A percentile compares a stretch with the other conserved stretches of the same genome.
phyloP scores from a whole-genome alignment of 331 rosid genomes.

The Cucumis variabilis region DNA sequence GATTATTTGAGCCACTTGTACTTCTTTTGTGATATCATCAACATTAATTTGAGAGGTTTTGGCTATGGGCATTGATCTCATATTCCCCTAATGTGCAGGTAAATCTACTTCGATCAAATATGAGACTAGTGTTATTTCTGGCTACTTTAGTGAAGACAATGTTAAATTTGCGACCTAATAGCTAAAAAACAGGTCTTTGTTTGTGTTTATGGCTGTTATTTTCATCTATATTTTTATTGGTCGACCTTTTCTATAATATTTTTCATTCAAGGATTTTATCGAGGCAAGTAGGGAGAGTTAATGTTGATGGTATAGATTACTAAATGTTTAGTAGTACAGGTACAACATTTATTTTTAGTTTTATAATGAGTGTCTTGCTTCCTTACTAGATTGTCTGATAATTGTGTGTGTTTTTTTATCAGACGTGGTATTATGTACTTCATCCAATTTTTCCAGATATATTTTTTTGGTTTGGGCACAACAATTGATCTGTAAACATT shows the following conservation, averaged over 20 bases:
- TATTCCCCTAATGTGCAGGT: slow-evolving; percentile 40
- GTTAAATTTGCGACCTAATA: slow-evolving; percentile 64
- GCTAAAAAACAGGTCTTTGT: slow-evolving; percentile 59
- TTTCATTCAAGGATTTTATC: slow-evolving; percentile 56
- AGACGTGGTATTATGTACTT: not conserved
- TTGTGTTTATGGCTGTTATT: not conserved
- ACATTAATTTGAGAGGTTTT: not conserved
- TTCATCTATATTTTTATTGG: not conserved
- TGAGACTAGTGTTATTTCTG: slow-evolving; percentile 77
- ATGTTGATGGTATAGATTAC: too few species aligned
- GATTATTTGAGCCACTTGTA: not conserved
- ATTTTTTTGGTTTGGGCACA: not conserved
- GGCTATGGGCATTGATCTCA: not conserved
- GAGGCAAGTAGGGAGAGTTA: too few species aligned
- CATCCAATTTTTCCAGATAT: not conserved
- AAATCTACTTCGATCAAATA: slow-evolving; percentile 61
- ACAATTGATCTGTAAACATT: slow-evolving; percentile 44
- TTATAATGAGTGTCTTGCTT: not conserved
- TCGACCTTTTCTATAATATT: not conserved
- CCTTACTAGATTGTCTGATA: not conserved
- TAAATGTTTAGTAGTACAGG: too few species aligned
- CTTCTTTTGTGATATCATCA: not conserved
- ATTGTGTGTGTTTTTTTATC: not conserved
- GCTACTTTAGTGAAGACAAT: slow-evolving; percentile 66
- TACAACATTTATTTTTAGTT: not conserved